These are phyloP conservation scores for Phalaenopsis aphrodite DNA, from an alignment of 106 monocot species.

Conservation along the genomic window DNA sequence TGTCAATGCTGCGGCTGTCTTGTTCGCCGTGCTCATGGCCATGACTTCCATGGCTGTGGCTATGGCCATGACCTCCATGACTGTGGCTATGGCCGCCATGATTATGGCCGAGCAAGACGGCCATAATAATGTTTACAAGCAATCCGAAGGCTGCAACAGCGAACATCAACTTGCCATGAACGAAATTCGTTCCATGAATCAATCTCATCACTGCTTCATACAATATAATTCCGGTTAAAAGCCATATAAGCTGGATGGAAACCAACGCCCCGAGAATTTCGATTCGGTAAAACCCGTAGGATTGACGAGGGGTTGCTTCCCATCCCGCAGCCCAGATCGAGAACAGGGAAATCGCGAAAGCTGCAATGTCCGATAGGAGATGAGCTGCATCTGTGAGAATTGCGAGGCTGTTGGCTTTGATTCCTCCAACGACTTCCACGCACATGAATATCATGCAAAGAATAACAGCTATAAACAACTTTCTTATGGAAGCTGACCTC, in stretches of 20 bases:
- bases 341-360: conserved; percentile 66
- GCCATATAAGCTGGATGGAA: conserved; percentile 69
- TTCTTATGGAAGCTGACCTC: conserved; percentile 34
- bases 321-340: conserved; percentile 71
- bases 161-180: conserved; percentile 59
- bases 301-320: conserved; percentile 61
- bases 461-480: conserved; percentile 47
- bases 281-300: conserved; percentile 63
- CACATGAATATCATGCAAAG: conserved; percentile 53
- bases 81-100: conserved; percentile 50
- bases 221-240: conserved; percentile 49
- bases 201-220: conserved; percentile 52
- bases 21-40: conserved; percentile 13
- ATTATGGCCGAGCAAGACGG: conserved; percentile 53
- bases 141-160: conserved; percentile 55
- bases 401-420: conserved; percentile 72
- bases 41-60: conserved; percentile 14
- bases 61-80: conserved; percentile 10
- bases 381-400: conserved; percentile 72
- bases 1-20: conserved; percentile 17
- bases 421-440: conserved; percentile 59
- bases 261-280: conserved; percentile 71
- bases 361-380: conserved; percentile 62
- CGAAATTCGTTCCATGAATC: conserved; percentile 32
- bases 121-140: conserved; percentile 53